Conservation (phyloP, 495 filamentous ascomycete species). For the Lasiosphaeria ovina region DNA sequence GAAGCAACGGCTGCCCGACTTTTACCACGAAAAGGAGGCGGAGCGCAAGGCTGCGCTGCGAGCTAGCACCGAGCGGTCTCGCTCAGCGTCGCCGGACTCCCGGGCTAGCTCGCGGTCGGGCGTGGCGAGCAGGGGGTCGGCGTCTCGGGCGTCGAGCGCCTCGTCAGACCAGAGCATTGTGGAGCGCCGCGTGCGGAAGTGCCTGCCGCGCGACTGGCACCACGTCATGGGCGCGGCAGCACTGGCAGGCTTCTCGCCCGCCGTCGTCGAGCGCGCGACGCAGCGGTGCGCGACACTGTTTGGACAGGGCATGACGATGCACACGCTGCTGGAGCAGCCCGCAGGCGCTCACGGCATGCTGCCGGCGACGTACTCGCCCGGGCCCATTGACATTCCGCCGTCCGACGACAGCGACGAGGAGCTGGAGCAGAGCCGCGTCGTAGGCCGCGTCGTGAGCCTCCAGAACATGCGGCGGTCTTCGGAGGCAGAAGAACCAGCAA, state of each 20-base stretch:
- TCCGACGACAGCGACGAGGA: slow-evolving; percentile 21
- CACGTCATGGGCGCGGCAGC: slow-evolving; percentile 74
- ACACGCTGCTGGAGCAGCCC: slow-evolving; percentile 50
- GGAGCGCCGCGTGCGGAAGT: slow-evolving; percentile 12
- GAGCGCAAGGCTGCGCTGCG: not conserved
- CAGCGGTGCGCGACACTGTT: slow-evolving; percentile 71
- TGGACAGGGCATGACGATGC: slow-evolving; percentile 60
- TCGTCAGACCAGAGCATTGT: not conserved
- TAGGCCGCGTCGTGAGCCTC: slow-evolving; percentile 17
- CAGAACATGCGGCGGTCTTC: slow-evolving; percentile 16
- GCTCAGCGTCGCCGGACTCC: not conserved
- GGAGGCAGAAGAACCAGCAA: not conserved
- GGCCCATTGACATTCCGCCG: slow-evolving; percentile 18
- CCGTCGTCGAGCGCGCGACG: slow-evolving; percentile 62
- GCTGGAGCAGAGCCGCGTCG: slow-evolving; percentile 11
- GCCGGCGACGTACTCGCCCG: slow-evolving; percentile 34
- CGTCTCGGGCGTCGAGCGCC: not conserved
- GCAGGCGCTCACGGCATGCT: not conserved
- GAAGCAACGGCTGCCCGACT: slow-evolving; percentile 25
- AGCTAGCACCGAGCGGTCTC: not conserved
- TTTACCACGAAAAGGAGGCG: slow-evolving; percentile 5
- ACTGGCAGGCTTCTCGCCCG: slow-evolving; percentile 60
- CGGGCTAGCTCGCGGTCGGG: not conserved
- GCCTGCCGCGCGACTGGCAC: slow-evolving; percentile 70
- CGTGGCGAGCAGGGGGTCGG: not conserved